Evolutionary conservation across 148 eudicot species (phyloP).

Genomic region (Polygonum maritimum): DNA sequence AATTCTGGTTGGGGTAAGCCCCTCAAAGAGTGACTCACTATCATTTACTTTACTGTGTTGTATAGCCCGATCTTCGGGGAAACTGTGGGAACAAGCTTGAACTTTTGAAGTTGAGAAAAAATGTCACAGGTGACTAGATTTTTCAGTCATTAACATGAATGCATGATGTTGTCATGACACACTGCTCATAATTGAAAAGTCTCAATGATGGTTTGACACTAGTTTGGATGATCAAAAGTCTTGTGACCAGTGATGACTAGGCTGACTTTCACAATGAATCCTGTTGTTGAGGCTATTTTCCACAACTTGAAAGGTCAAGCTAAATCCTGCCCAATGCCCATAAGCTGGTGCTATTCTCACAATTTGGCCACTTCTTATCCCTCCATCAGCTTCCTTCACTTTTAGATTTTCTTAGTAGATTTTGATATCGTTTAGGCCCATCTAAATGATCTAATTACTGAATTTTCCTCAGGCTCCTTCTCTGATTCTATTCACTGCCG

Average conservation of each 20-base stretch:
- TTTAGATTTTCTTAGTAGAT: neutral
- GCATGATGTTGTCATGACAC: neutral
- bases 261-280: neutral
- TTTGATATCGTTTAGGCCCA: neutral
- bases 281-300: neutral
- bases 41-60: conserved; percentile 7
- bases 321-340: neutral
- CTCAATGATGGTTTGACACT: neutral
- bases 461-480: conserved; percentile 48
- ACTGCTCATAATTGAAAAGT: neutral
- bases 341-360: neutral
- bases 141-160: neutral
- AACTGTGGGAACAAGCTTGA: neutral
- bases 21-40: neutral
- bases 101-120: neutral
- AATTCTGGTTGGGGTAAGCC: conserved; percentile 65
- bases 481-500: conserved; percentile 46
- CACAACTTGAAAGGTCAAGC: neutral
- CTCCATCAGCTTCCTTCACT: neutral
- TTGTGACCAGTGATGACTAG: neutral
- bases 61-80: neutral
- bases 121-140: neutral
- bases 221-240: neutral
- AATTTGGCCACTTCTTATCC: conserved; percentile 4
- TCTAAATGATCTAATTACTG: neutral